A percentile compares a stretch with the other conserved stretches of the same genome.
These are phyloP conservation scores for Haplosporangium sp. DNA, from an alignment of 371 early-diverging fungal species.

Conservation along the genomic window DNA sequence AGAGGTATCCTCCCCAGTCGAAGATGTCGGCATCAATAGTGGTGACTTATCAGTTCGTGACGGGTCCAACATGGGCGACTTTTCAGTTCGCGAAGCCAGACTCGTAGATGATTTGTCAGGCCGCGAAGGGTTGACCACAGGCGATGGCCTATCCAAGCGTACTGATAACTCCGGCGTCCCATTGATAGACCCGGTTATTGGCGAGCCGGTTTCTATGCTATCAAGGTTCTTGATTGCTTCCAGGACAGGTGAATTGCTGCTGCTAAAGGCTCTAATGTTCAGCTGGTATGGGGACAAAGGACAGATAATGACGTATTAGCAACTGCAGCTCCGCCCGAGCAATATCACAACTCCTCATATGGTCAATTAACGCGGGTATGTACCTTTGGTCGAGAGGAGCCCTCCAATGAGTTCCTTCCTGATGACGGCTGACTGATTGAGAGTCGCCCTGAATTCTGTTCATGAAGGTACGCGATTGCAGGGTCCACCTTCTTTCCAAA, in stretches of 20 bases:
- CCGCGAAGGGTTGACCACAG: conserved; percentile 1
- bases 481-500: conserved; percentile 42
- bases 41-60: conserved; percentile 25
- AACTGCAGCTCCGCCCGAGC: too few relatives aligned
- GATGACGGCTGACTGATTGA: conserved; percentile 44
- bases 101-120: neutral
- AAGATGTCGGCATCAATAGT: neutral
- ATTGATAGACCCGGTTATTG: conserved; percentile 23
- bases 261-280: conserved; percentile 22
- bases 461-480: conserved; percentile 21
- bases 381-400: conserved; percentile 40
- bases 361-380: neutral
- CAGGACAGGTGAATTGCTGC: conserved; percentile 31
- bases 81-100: conserved; percentile 3
- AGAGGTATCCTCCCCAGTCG: conserved; percentile 15
- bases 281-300: neutral
- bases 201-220: conserved; percentile 14
- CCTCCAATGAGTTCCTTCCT: conserved; percentile 39
- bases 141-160: conserved; percentile 10
- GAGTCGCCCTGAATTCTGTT: conserved; percentile 13
- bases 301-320: neutral
- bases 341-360: neutral
- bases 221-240: conserved; percentile 34
- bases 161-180: neutral
- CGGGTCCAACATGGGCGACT: conserved; percentile 35